Conservation (phyloP, 2,329 filamentous ascomycete species). For the Claviceps purpurea region DNA sequence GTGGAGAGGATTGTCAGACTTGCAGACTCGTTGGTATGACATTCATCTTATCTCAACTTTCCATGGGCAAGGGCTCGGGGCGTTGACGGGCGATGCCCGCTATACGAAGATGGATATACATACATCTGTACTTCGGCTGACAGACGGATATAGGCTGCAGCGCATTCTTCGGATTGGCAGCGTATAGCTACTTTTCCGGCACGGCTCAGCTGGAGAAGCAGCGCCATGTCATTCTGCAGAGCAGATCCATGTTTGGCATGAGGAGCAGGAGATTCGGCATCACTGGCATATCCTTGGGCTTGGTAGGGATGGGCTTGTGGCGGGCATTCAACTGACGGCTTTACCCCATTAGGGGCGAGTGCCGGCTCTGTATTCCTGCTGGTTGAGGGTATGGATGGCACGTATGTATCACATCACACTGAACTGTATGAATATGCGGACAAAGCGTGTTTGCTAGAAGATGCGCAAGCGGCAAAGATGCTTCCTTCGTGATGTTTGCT, state of each 20-base stretch:
- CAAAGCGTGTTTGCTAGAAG: too few relatives aligned
- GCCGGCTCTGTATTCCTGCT: neutral
- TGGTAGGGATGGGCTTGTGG: slow-evolving; percentile 60
- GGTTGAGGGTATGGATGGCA: neutral
- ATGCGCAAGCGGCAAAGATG: too few relatives aligned
- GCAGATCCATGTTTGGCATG: slow-evolving; percentile 60
- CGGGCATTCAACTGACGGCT: slow-evolving; percentile 37
- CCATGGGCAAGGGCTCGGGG: too few relatives aligned
- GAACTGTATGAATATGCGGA: neutral
- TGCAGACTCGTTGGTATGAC: slow-evolving; percentile 58
- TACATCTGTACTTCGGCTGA: neutral
- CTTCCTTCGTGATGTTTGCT: too few relatives aligned
- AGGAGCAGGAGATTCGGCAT: slow-evolving; percentile 56
- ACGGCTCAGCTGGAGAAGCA: slow-evolving; percentile 57
- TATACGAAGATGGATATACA: neutral
- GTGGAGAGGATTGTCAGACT: slow-evolving; percentile 52
- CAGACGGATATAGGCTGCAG: slow-evolving; percentile 45
- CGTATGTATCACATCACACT: neutral
- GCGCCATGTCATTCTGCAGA: slow-evolving; percentile 50
- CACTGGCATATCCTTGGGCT: slow-evolving; percentile 49
- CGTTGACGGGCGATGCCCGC: too few relatives aligned
- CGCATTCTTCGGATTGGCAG: slow-evolving; percentile 62
- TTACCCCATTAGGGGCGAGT: neutral
- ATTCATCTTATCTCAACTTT: neutral
- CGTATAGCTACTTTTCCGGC: slow-evolving; percentile 66